Conservation (phyloP, 2,329 filamentous ascomycete genomes). For the Colletotrichum chlorophyti region DNA sequence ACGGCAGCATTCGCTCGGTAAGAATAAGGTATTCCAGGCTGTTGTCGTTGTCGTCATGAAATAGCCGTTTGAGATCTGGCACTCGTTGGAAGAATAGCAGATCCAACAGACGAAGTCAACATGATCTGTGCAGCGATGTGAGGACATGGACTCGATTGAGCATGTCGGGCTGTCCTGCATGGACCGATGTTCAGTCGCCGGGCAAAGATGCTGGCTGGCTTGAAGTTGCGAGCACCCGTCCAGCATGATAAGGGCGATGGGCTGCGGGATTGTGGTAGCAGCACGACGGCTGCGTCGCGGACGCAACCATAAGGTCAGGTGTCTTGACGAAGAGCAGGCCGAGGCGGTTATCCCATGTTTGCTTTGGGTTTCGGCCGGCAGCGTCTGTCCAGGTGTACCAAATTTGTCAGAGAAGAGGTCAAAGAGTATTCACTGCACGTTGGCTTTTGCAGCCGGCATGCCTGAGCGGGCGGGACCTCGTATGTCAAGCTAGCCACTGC, state of each 20-base stretch:
- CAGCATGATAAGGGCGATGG: not conserved
- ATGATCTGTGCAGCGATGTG: slow-evolving; percentile 6
- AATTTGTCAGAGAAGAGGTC: slow-evolving; percentile 22
- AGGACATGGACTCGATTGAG: not conserved
- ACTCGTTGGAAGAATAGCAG: not conserved
- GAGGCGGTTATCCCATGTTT: slow-evolving; percentile 7
- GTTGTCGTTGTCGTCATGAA: not conserved
- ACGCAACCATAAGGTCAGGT: not conserved
- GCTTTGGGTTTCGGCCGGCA: not conserved
- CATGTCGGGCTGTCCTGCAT: not conserved
- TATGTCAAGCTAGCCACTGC: slow-evolving; percentile 6
- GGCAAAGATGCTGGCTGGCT: not conserved
- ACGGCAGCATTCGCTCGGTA: not conserved
- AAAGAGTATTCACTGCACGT: not conserved
- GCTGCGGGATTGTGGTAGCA: not conserved
- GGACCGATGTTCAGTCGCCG: not conserved
- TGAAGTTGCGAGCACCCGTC: not conserved
- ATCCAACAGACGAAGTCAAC: not conserved
- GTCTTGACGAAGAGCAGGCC: not conserved
- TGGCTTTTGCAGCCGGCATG: not conserved
- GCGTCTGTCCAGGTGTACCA: slow-evolving; percentile 13
- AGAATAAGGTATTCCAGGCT: not conserved
- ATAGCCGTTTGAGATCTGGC: not conserved
- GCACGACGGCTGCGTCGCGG: slow-evolving; percentile 2
- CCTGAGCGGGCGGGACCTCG: not conserved